Evolutionary conservation across 768 basidiomycete genomes (phyloP), one percentile per base, ranked within the genome.

Genomic region (Termitomyces sp.): DNA sequence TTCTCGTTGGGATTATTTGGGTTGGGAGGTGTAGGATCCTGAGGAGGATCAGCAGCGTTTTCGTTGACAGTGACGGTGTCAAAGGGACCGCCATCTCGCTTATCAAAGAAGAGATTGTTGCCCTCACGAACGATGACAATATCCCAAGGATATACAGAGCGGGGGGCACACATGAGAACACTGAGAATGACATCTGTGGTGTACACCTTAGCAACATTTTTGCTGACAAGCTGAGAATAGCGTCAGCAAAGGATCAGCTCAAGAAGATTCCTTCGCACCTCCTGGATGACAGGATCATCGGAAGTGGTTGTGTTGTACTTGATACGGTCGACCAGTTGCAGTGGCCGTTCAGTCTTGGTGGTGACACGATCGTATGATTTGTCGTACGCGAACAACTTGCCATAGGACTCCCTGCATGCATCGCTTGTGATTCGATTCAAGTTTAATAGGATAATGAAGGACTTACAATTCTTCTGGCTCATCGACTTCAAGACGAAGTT

Each of bases 1-100:
- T 88, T 91, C 65, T 90, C 89, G n/a, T 72, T 67, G 1, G 87
- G 86, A 61, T 91, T 89, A 69, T 87, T 90, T 12, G 87, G 85
- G 66, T 91, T 92, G 16, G 87, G 84, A 49, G 93, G 84, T 18
- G 86, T 64, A 7, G 91, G 84, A 67, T 95, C 93, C 64, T 88
- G 85, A 8, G 93, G 93, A 36, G 97, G 93, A 74, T 99, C 97
- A 1, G 89, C 82, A 5, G 97, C 94, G 70, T 99, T 98, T 79
- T 99, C 97, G 74, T 99, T 98, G 67, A 99, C 97, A 18, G 95
- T 97, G 57, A 98, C 89, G 37, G 90, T 95, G 73, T 99, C 94
- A 67, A 98, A 97, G 2, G 95, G 92, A 55, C 96, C 95, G 16
- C 95, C 95, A 70, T 95, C 93, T 58, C 97, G 91, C 76, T 98